Evolutionary conservation across 1,284 basidiomycete species (phyloP), one percentile per base, ranked within the genome.

Genomic region (Chalciporus sp.): DNA sequence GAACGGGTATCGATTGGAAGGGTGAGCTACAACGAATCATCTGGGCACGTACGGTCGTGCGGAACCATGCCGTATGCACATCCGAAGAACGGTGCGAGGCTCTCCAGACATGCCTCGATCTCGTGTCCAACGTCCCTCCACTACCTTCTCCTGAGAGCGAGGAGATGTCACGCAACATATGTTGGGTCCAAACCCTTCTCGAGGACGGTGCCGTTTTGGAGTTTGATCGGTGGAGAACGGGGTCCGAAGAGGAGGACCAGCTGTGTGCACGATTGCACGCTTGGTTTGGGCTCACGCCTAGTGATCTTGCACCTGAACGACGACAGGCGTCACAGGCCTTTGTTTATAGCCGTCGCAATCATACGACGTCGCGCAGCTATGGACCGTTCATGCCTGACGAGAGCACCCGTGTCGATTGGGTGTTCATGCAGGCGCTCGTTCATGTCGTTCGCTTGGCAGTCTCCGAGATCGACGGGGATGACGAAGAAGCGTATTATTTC

Each of bases 341-440:
- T 54, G 80, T 88, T 16, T 90, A 90, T 60, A 76, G 79, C 52
- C 72, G 86, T 67, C 73, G 78, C 4, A 74, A 85, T 40, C 85
- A 86, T 65, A 68, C 66, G 2, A 65, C 71, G 28, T 72, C 73
- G 9, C 84, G 78, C 55, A 67, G 69, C 3, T 89, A 78, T 58
- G 88, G 86, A 1, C 87, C 86, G 4, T 83, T 82, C 62, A 53
- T 75, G 53, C 61, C 66, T 27, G 74, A 76, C 26, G 77, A 70
- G 9, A 67, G 67, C 55, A 69, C 74, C 23, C 63, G 67, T 5
- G 79, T 88, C 6, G 78, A 88, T 60, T 89, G 87, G 86, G 71
- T 72, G 20, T 83, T 85, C 63, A 43, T 88, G 20, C 73, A 72
- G 60, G 77, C 75, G 45, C 69, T 87, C n/a, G 82, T 82, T 49